Conservation (phyloP, 257 asterid species). For the Solanum bulbocastanum region DNA sequence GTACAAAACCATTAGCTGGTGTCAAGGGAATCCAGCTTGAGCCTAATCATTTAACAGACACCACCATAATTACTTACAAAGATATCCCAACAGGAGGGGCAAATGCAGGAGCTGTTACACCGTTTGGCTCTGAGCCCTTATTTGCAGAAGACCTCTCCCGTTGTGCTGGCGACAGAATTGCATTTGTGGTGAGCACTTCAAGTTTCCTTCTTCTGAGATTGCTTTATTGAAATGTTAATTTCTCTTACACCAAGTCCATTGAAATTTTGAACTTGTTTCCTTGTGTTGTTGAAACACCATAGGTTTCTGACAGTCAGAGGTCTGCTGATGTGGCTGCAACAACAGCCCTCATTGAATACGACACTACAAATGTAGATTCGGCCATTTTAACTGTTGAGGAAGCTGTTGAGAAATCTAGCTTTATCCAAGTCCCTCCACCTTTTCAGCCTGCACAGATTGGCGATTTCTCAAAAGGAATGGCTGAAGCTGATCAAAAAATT, state of each 20-base stretch:
- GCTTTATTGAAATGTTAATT: neutral
- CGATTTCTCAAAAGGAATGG: slow-evolving; percentile 64
- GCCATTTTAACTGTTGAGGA: slow-evolving; percentile 69
- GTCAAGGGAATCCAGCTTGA: slow-evolving; percentile 33
- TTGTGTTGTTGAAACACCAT: neutral
- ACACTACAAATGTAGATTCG: slow-evolving; percentile 33
- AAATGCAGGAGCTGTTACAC: slow-evolving; percentile 28
- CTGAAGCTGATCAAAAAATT: slow-evolving; percentile 63
- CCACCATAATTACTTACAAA: slow-evolving; percentile 35
- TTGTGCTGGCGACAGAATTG: slow-evolving; percentile 60
- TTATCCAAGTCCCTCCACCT: slow-evolving; percentile 39
- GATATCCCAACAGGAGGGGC: slow-evolving; percentile 59
- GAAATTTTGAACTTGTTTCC: neutral
- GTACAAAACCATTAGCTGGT: slow-evolving; percentile 50
- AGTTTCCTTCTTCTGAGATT: neutral
- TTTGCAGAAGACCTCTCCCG: slow-evolving; percentile 44
- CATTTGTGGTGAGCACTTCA: slow-evolving; percentile 44
- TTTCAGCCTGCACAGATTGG: slow-evolving; percentile 38
- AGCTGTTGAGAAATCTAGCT: slow-evolving; percentile 49
- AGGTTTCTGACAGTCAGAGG: slow-evolving; percentile 58
- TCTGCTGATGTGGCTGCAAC: slow-evolving; percentile 48
- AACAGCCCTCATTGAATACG: slow-evolving; percentile 39
- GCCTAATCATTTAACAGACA: slow-evolving; percentile 12
- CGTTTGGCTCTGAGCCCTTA: slow-evolving; percentile 44
- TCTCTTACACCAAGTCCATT: neutral